Evolutionary conservation across 2,329 filamentous ascomycete species (phyloP), one percentile per base, ranked within the genome.

Genomic region (Neofusicoccum umdonicola): DNA sequence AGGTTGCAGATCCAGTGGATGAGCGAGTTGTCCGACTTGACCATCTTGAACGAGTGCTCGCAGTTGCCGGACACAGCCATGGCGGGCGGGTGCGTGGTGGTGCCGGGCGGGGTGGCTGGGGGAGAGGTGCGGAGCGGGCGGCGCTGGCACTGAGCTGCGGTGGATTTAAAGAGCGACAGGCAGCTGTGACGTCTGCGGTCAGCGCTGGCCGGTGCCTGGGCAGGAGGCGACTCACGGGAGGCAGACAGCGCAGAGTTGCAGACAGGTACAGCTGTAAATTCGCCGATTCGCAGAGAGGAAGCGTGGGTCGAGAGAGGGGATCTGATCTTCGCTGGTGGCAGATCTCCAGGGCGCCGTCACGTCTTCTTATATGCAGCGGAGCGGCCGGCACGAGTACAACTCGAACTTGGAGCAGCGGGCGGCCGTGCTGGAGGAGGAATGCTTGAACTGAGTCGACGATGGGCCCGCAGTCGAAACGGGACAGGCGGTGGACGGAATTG

Each of bases 1-100:
- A 80, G 71, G 70, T 82, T 81, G 78, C 82, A 84, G 65, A 82
- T 81, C 82, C 82, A 84, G 64, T 81, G 74, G 65, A 84, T 78
- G 67, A 83, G 73, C 4, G 79, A 82, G 13, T 80, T 83, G 71
- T 83, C 80, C 22, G 80, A 82, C 70, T 83, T 83, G 77, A 83
- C 81, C 72, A 82, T 76, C 68, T 79, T 79, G 77, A 82, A 84
- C 42, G 71, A 70, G 71, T 84, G 82, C 56, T 79, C 72, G 76
- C 82, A 84, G 71, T 73, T 79, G 63, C 77, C 79, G 34, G 81
- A 77, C 65, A 79, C 78, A 65, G 81, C 81, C 81, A 83, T 83
- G 63, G 70, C 67, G 71, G 66, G 67, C 13, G 27, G 27, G 27
- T n/a, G 31, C 4, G 42, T 7, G 42, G 42, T 4, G 7, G 5